Base-by-base conservation (phyloP, 164 flowering plant species). In the Kalanchoe fedtschenkoi region DNA sequence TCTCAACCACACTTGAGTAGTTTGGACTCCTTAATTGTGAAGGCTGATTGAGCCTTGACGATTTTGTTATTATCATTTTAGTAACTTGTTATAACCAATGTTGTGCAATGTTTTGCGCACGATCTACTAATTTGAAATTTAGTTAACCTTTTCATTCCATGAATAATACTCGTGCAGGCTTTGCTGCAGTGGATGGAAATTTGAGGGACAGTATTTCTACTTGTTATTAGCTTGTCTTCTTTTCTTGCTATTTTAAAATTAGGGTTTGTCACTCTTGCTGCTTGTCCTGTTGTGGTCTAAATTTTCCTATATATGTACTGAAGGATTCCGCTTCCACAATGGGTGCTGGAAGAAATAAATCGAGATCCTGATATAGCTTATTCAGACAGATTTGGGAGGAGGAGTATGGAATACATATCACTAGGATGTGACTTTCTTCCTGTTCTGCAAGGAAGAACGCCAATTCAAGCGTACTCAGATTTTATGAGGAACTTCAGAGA, bases 241-340 rank as follows among this genome's bases (percentile, higher is more conserved):
- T 44, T 2, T 19, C 2, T 2, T 19, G 24, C 26, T 17, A 16
- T 42, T 15, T 42, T 13, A 21, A 42, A 42, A 6, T 42, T 15
- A 42, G 21, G n/a, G n/a, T 44, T 22, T 44, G 51, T 26, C 51
- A n/a, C n/a, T n/a, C 5, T 44, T 5, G 51, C 21, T 44, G 51
- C 1, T 44, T n/a, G 8, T 19, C 51, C 19, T 44, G 51, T 44
- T 19, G n/a, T n/a, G 51, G 9, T 44, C 8, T 19, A 44, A 44
- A 44, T 19, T 44, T 44, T 44, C 24, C 21, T 30, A 3, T 51
- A 28, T 17, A 16, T 46, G 53, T 60, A 26, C 62, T 70, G 63
- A 64, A 88, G 88, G 83, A 81, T 86, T 60, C 81, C 91, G 55
- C 85, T 88, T 32, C 91, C 91, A 57, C 69, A 21, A 9, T 88